phyloP scores from a whole-genome alignment of 768 basidiomycete species.

The Tricholoma bakamatsutake region DNA sequence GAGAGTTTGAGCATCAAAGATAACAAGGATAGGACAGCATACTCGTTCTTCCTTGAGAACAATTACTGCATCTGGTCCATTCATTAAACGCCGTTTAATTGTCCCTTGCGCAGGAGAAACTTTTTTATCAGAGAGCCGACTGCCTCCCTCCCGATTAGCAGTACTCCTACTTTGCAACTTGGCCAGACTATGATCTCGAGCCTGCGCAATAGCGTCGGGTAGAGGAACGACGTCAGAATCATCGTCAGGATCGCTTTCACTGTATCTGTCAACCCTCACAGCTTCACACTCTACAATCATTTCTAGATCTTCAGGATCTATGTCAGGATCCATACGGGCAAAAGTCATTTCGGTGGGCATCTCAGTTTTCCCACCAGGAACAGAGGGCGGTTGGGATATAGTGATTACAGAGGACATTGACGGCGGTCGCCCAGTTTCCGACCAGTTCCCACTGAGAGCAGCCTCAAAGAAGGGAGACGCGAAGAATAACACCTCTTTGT shows the following conservation, averaged over 20 bases:
- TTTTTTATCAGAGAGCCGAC: conserved; percentile 14
- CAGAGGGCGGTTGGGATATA: conserved; percentile 66
- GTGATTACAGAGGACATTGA: conserved; percentile 83
- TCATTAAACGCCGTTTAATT: conserved; percentile 36
- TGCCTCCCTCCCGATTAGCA: conserved; percentile 2
- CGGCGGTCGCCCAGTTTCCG: conserved; percentile 75
- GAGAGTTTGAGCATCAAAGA: not conserved
- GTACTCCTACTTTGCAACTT: conserved; percentile 43
- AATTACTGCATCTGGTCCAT: conserved; percentile 75
- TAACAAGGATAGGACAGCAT: conserved; percentile 12
- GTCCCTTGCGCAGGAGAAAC: conserved; percentile 28
- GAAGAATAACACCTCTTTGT: conserved; percentile 88
- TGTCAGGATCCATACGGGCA: conserved; percentile 49
- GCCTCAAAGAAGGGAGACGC: conserved; percentile 96
- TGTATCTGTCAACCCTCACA: conserved; percentile 22
- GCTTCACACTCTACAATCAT: conserved; percentile 32
- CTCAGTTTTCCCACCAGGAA: conserved; percentile 44
- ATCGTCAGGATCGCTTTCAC: conserved; percentile 31
- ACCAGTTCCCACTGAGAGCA: conserved; percentile 87
- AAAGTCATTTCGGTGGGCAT: conserved; percentile 53
- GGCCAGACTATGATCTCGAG: conserved; percentile 49
- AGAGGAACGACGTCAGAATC: conserved; percentile 14
- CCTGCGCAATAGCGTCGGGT: conserved; percentile 29
- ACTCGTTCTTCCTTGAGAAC: conserved; percentile 88
- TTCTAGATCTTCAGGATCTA: conserved; percentile 40